A percentile compares a stretch with the other conserved stretches of the same genome.
These are phyloP conservation scores for Pleurotus eryngii DNA, from an alignment of 768 basidiomycete species.

Conservation along the genomic window DNA sequence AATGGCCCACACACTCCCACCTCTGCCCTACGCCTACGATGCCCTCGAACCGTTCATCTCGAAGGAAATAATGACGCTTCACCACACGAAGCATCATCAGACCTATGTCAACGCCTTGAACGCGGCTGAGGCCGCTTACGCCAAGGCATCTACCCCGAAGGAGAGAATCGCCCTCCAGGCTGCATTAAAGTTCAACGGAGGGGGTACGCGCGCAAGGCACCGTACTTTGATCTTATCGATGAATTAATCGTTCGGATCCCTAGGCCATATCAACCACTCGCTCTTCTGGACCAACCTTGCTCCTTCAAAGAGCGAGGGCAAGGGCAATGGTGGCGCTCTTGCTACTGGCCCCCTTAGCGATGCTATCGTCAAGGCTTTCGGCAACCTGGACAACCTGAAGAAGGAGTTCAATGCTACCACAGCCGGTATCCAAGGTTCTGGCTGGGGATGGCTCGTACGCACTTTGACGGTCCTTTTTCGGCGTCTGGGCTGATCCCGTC, in stretches of 20 bases:
- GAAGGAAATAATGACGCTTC: constrained; percentile 89
- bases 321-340: constrained; percentile 60
- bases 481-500: constrained; percentile 4
- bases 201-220: constrained; percentile 52
- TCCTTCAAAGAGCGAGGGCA: constrained; percentile 48
- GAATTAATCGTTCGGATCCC: constrained; percentile 6
- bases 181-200: constrained; percentile 96
- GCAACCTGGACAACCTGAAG: constrained; percentile 67
- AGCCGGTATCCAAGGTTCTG: constrained; percentile 85
- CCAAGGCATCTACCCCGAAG: constrained; percentile 59
- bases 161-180: constrained; percentile 82
- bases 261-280: constrained; percentile 91
- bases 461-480: neutral
- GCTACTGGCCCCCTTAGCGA: constrained; percentile 62
- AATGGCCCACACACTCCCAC: constrained; percentile 59
- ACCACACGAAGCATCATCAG: constrained; percentile 90
- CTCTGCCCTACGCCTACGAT: constrained; percentile 69
- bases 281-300: constrained; percentile 96
- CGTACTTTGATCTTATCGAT: constrained; percentile 11
- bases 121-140: constrained; percentile 83
- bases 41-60: constrained; percentile 93
- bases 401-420: constrained; percentile 84
- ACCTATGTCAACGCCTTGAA: constrained; percentile 95
- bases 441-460: constrained; percentile 94
- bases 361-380: constrained; percentile 62